Base-by-base conservation (phyloP, 75 land plant species). In the Larix kaempferi region DNA sequence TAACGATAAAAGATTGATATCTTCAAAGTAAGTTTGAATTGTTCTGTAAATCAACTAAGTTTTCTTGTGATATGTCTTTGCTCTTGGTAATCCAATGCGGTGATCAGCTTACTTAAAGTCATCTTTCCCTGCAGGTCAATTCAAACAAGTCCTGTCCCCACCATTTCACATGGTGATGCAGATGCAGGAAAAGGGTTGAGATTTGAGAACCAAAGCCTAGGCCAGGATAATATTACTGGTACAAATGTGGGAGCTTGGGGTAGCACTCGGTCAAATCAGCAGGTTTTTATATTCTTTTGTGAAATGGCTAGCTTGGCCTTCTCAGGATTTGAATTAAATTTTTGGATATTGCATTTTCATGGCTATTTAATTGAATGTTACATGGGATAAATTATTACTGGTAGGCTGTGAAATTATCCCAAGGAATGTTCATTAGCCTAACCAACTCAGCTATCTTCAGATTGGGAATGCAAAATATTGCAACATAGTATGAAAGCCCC, bases 241-340 rank as follows among this genome's bases (percentile, higher is more conserved):
- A 61, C 90, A 41, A 37, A 23, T 49, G 52, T 84, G 66, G 75
- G 81, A 78, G 59, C 93, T 56, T 91, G 93, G 93, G 84, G 66
- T 23, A 80, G 79, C 77, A 56, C 76, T 26, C 66, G 73, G 26
- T 58, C 65, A 63, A 88, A 62, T 85, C 88, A 86, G 71, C 88
- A 91, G 90, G 93, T 88, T 56, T 56, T 2, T 7, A 37, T 41
- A n/a, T 69, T 22, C 44, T 10, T 39, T 10, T 12, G 3, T 69
- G 44, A 11, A 41, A 69, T 69, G 49, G 73, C 73, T 12, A 69
- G 23, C 22, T 69, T 69, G 52, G 54, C 5, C 25, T n/a, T 69
- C 41, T 37, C 10, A 44, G 11, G 29, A 56, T 5, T 29, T 29
- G 19, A 74, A 1, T 57, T 13, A 21, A 49, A 2, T 56, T 56